Percentiles rank a stretch among this genome's conserved stretches.
Evolutionary conservation across 371 early-diverging fungal species (phyloP).

Genomic region (Thermomucor indicae-seudaticae): DNA sequence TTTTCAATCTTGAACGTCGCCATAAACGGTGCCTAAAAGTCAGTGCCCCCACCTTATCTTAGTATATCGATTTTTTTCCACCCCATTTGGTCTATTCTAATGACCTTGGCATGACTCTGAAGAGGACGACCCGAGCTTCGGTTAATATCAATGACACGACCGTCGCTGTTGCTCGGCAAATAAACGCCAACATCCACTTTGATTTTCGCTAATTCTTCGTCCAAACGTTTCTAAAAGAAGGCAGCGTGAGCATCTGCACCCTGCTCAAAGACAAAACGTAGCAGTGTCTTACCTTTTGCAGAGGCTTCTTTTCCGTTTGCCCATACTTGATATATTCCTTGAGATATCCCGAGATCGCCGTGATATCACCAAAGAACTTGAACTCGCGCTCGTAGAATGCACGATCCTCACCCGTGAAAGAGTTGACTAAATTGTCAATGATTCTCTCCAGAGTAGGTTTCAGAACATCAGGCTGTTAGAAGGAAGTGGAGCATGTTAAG

Average conservation of each 20-base stretch:
- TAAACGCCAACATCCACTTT: constrained; percentile 97
- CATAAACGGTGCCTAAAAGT: constrained; percentile 94
- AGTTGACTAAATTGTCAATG: constrained; percentile 69
- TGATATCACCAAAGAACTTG: constrained; percentile 91
- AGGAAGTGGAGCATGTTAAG: too few relatives aligned
- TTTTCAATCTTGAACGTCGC: constrained; percentile 93
- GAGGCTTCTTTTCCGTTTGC: constrained; percentile 92
- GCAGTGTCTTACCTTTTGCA: constrained; percentile 40
- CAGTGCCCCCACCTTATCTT: too few relatives aligned
- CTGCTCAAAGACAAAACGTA: background rate
- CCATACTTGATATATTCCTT: constrained; percentile 92
- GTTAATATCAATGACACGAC: constrained; percentile 93
- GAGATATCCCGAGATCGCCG: constrained; percentile 95
- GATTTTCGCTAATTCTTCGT: constrained; percentile 95
- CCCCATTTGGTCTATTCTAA: too few relatives aligned
- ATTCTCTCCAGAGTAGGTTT: constrained; percentile 89
- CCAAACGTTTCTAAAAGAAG: constrained; percentile 55
- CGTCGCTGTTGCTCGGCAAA: constrained; percentile 97
- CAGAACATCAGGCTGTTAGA: constrained; percentile 65
- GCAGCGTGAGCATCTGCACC: background rate
- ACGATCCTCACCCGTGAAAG: constrained; percentile 82
- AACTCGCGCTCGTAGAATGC: constrained; percentile 94
- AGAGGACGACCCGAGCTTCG: constrained; percentile 93
- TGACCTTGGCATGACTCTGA: constrained; percentile 96
- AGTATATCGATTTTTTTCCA: too few relatives aligned